phyloP scores from a whole-genome alignment of 1,284 basidiomycete species.

The Lentinula novae-zelandiae region DNA sequence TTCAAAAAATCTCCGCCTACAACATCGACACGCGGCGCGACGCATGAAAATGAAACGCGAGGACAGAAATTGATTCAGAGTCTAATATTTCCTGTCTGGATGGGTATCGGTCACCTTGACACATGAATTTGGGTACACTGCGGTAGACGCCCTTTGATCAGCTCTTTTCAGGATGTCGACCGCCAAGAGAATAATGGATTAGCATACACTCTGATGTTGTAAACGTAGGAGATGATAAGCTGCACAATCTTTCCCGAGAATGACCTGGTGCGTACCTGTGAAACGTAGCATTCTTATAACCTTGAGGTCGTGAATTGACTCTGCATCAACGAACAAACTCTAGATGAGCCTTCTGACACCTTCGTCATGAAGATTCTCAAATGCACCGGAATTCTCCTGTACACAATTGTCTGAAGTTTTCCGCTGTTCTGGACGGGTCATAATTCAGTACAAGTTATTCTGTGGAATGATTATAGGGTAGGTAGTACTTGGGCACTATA shows the following conservation, averaged over 20 bases:
- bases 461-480: background rate
- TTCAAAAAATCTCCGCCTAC: constrained; percentile 85
- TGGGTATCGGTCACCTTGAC: constrained; percentile 55
- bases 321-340: constrained; percentile 34
- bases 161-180: background rate
- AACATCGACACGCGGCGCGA: background rate
- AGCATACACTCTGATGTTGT: constrained; percentile 63
- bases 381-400: constrained; percentile 90
- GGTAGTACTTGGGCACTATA: constrained; percentile 78
- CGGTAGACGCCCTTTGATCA: constrained; percentile 9
- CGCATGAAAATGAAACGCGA: background rate
- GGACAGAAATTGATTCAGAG: background rate
- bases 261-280: constrained; percentile 64
- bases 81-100: background rate
- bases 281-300: constrained; percentile 87
- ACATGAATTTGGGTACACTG: constrained; percentile 82
- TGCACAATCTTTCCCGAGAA: background rate
- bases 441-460: constrained; percentile 8
- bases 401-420: constrained; percentile 97
- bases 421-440: constrained; percentile 68
- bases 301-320: constrained; percentile 82
- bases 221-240: background rate
- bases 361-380: background rate
- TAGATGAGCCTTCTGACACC: constrained; percentile 9
- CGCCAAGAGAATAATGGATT: constrained; percentile 12